phyloP scores from a whole-genome alignment of 352 stramenopile genomes.

The Globisporangium emineosum region DNA sequence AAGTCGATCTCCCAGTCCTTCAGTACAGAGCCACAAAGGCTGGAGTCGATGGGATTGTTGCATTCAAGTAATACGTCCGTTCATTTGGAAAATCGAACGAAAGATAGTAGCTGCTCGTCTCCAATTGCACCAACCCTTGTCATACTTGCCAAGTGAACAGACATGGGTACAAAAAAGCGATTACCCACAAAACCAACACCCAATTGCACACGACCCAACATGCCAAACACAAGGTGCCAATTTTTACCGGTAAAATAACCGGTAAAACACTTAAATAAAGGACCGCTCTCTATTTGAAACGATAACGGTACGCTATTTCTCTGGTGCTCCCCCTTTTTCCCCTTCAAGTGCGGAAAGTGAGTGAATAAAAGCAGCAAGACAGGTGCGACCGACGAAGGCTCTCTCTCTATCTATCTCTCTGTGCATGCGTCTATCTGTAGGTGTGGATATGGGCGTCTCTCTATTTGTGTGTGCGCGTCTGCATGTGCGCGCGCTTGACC shows the following conservation, averaged over 20 bases:
- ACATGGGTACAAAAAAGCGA: neutral
- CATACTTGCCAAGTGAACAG: neutral
- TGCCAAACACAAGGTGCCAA: too few species aligned
- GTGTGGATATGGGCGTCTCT: neutral
- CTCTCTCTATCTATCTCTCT: neutral
- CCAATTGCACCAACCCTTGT: neutral
- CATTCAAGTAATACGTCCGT: neutral
- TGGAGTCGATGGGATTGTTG: too few species aligned
- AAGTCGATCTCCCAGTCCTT: too few species aligned
- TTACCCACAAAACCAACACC: neutral
- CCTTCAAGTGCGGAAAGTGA: slow-evolving; percentile 10
- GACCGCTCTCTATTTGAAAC: neutral
- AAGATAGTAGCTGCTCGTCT: neutral
- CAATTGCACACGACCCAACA: neutral
- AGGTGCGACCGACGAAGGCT: neutral
- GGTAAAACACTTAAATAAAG: neutral
- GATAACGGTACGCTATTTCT: neutral
- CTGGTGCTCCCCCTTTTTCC: slow-evolving; percentile 11
- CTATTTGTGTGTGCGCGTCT: neutral
- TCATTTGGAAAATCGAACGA: neutral
- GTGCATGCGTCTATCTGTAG: neutral
- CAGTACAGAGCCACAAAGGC: too few species aligned
- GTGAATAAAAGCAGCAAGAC: neutral
- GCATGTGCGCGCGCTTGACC: neutral
- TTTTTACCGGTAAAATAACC: too few species aligned